These are phyloP conservation scores for Calonectria pseudoturangicola DNA, from an alignment of 2,329 filamentous ascomycete species.

Conservation along the genomic window DNA sequence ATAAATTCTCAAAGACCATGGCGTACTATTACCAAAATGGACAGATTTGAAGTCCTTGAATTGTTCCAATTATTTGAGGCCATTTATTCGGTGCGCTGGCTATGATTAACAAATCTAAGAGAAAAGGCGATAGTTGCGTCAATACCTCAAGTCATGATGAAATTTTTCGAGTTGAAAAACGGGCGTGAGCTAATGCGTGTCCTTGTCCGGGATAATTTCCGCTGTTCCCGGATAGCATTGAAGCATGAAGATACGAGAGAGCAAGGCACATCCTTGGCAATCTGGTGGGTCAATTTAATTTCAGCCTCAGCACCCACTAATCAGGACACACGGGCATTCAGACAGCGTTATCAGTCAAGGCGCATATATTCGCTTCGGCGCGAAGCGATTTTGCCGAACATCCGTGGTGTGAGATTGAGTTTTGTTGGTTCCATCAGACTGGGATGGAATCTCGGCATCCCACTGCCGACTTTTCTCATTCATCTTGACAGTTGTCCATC, in stretches of 20 bases:
- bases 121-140: not conserved
- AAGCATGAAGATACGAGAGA: not conserved
- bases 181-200: not conserved
- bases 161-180: not conserved
- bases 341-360: not conserved
- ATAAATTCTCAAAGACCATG: too few species aligned
- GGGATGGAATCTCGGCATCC: not conserved
- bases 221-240: not conserved
- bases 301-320: not conserved
- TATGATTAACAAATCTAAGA: too few species aligned
- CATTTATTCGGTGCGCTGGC: too few species aligned
- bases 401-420: constrained; percentile 7
- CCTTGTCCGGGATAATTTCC: not conserved
- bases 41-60: too few species aligned
- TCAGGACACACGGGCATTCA: not conserved
- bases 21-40: too few species aligned
- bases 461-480: not conserved
- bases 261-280: not conserved
- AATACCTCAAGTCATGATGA: not conserved
- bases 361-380: not conserved
- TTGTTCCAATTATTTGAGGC: too few species aligned
- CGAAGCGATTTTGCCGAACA: not conserved
- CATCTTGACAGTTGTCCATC: not conserved
- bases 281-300: not conserved
- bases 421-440: not conserved